phyloP scores from a whole-genome alignment of 768 basidiomycete genomes.

The Hirschioporus abietinus region DNA sequence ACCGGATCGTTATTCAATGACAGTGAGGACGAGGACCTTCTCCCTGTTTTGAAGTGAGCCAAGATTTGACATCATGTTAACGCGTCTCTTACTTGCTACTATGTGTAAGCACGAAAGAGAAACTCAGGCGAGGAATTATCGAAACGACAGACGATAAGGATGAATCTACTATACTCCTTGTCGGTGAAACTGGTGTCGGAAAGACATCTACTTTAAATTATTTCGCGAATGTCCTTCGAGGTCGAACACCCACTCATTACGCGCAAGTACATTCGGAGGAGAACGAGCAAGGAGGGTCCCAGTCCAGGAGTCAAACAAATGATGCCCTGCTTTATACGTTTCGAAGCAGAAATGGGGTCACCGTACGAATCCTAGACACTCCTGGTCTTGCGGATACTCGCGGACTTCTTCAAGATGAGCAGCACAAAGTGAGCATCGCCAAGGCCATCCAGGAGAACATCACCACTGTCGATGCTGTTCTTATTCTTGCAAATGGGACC shows the following conservation, averaged over 20 bases:
- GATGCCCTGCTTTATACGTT: slow-evolving; percentile 9
- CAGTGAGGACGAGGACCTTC: no score
- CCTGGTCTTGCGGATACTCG: slow-evolving; percentile 27
- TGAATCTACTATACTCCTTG: neutral
- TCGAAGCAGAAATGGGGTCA: slow-evolving; percentile 6
- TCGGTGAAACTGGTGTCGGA: neutral
- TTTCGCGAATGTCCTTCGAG: neutral
- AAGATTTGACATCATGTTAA: no score
- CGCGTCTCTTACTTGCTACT: no score
- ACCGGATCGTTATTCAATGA: no score
- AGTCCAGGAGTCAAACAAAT: slow-evolving; percentile 9
- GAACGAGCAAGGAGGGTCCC: neutral
- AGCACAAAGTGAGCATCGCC: slow-evolving; percentile 23
- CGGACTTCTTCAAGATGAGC: slow-evolving; percentile 20
- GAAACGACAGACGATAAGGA: neutral
- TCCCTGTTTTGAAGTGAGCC: no score
- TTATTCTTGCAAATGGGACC: slow-evolving; percentile 27
- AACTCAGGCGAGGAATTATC: neutral
- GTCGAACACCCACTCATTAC: neutral
- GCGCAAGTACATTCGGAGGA: neutral
- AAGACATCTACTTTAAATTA: neutral
- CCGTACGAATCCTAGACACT: slow-evolving; percentile 24
- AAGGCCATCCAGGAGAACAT: slow-evolving; percentile 18
- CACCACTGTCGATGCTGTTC: slow-evolving; percentile 19
- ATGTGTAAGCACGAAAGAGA: neutral